Percentiles rank a stretch among this genome's conserved stretches.
Conservation (phyloP, 208 protist genomes). For the Acanthamoeba lenticulata region DNA sequence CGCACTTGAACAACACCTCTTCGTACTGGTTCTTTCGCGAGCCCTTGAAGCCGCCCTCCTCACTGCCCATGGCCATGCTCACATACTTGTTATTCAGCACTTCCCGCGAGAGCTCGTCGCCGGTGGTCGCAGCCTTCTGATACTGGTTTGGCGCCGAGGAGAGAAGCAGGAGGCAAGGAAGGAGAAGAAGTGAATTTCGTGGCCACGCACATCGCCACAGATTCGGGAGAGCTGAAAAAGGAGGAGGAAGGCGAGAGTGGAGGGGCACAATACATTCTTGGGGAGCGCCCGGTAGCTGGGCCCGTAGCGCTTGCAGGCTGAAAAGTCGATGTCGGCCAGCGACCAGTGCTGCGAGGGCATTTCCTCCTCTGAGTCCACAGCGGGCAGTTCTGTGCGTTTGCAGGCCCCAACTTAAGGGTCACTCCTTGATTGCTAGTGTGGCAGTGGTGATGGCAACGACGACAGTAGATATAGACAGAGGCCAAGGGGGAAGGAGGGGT, state of each 20-base stretch:
- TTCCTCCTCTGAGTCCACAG: constrained; percentile 40
- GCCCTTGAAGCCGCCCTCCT: constrained; percentile 84
- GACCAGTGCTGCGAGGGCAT: constrained; percentile 53
- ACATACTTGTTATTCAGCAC: constrained; percentile 89
- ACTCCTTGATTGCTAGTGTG: neutral
- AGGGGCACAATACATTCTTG: constrained; percentile 66
- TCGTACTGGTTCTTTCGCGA: constrained; percentile 88
- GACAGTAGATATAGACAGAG: neutral
- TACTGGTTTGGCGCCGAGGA: neutral
- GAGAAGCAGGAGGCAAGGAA: neutral
- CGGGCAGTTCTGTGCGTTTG: neutral
- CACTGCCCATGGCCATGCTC: constrained; percentile 85
- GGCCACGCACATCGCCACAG: neutral
- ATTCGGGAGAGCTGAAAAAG: neutral
- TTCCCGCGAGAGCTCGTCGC: constrained; percentile 39
- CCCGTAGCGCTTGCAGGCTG: constrained; percentile 57
- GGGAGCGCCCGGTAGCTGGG: constrained; percentile 83
- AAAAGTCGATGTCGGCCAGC: constrained; percentile 42
- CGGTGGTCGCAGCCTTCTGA: neutral
- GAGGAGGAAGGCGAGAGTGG: neutral
- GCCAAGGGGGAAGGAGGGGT: neutral
- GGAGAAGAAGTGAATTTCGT: neutral
- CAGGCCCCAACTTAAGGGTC: no score
- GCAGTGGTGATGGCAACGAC: neutral
- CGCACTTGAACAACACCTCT: constrained; percentile 85